Conservation (phyloP, 2,329 filamentous ascomycete genomes). For the Capronia epimyces region DNA sequence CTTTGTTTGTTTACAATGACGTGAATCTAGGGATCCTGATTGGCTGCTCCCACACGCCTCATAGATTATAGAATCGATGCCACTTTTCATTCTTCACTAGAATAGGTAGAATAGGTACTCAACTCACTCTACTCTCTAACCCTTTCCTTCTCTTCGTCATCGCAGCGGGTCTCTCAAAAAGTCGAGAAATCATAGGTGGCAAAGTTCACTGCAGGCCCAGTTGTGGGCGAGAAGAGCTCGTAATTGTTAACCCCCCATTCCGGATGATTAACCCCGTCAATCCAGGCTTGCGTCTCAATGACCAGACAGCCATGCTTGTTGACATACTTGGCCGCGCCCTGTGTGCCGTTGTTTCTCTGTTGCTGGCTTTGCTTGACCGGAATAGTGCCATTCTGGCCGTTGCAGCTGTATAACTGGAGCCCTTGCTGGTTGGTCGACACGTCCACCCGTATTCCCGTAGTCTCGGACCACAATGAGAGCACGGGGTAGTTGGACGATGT, state of each 20-base stretch:
- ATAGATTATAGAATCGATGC: neutral
- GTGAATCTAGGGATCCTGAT: conserved; percentile 14
- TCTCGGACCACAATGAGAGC: conserved; percentile 60
- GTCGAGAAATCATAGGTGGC: conserved; percentile 44
- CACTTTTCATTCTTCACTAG: neutral
- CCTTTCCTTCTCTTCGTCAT: neutral
- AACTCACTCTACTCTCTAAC: neutral
- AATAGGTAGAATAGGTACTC: neutral
- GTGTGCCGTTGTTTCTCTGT: conserved; percentile 52
- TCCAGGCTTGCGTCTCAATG: conserved; percentile 88
- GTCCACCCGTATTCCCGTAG: conserved; percentile 76
- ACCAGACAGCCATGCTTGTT: conserved; percentile 77
- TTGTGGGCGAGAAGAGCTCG: conserved; percentile 40
- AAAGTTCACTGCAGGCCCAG: conserved; percentile 39
- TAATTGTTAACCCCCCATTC: conserved; percentile 64
- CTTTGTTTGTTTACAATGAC: conserved; percentile 27
- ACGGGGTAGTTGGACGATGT: conserved; percentile 39
- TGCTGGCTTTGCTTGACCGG: conserved; percentile 40
- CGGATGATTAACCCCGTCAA: conserved; percentile 87
- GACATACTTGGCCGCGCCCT: conserved; percentile 45
- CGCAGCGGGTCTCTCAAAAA: conserved; percentile 27
- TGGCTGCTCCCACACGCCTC: conserved; percentile 6
- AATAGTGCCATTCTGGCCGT: conserved; percentile 62
- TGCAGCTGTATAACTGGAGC: conserved; percentile 83
- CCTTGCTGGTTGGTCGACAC: conserved; percentile 79